These are phyloP conservation scores for Yamadazyma atmosphaerica DNA, from an alignment of 1,139 yeast species.

Conservation along the genomic window DNA sequence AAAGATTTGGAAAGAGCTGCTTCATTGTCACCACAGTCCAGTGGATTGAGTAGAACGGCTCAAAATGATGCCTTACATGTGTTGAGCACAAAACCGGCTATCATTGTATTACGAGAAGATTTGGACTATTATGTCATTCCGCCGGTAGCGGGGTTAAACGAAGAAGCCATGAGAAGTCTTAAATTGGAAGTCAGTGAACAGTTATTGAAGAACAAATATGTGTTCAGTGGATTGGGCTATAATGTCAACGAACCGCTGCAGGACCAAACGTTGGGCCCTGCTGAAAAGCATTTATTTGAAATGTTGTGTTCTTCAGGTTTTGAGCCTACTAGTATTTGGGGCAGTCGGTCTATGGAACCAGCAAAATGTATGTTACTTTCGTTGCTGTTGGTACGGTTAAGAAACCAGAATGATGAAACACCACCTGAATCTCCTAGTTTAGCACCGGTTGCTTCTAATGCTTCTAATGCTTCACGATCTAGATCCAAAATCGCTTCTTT, in stretches of 20 bases:
- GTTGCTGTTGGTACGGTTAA: constrained; percentile 73
- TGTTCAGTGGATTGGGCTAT: constrained; percentile 73
- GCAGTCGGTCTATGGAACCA: constrained; percentile 82
- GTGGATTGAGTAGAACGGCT: constrained; percentile 11
- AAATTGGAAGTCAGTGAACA: constrained; percentile 63
- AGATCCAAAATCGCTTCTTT: constrained; percentile 42
- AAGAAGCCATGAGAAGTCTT: constrained; percentile 58
- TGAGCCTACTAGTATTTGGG: constrained; percentile 72
- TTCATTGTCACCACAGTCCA: constrained; percentile 25
- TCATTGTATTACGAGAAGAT: constrained; percentile 91
- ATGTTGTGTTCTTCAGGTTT: constrained; percentile 96
- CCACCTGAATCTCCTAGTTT: constrained; percentile 52
- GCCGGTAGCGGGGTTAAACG: constrained; percentile 52
- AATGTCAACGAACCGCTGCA: constrained; percentile 24
- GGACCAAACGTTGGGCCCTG: constrained; percentile 68
- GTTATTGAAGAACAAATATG: constrained; percentile 54
- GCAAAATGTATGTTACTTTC: constrained; percentile 84
- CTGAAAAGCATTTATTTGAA: constrained; percentile 91
- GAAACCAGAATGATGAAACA: constrained; percentile 28
- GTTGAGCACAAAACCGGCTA: constrained; percentile 80
- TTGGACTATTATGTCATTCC: constrained; percentile 92
- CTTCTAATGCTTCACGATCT: constrained; percentile 43
- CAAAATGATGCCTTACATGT: constrained; percentile 43
- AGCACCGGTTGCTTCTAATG: constrained; percentile 47
- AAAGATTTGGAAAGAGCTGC: constrained; percentile 33